phyloP scores from a whole-genome alignment of 352 stramenopile genomes.

The Globisporangium cederbergense region DNA sequence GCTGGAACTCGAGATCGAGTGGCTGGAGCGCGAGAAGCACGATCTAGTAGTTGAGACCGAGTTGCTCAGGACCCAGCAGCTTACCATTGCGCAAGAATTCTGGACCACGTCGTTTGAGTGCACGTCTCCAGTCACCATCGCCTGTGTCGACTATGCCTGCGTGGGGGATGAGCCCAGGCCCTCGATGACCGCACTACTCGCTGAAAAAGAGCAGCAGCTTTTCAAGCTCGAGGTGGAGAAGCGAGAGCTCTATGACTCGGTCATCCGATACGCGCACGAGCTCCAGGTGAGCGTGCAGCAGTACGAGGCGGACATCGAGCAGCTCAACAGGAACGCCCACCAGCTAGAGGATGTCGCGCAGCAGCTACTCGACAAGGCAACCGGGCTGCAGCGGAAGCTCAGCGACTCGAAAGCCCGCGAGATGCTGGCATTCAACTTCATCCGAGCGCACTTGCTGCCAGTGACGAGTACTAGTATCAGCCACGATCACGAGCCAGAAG shows the following conservation, averaged over 20 bases:
- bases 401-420: neutral
- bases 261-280: neutral
- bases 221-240: neutral
- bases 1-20: neutral
- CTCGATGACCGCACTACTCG: neutral
- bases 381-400: neutral
- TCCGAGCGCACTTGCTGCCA: neutral
- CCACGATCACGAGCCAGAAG: neutral
- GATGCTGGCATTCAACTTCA: neutral
- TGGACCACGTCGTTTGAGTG: neutral
- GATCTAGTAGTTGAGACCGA: neutral
- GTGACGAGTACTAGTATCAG: neutral
- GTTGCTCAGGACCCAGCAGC: neutral
- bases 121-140: neutral
- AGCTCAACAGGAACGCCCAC: neutral
- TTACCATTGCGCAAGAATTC: neutral
- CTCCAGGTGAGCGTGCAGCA: neutral
- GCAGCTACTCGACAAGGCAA: neutral
- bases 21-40: neutral
- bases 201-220: neutral
- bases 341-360: neutral
- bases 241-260: neutral
- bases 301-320: neutral
- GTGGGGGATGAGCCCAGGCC: neutral
- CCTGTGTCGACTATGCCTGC: neutral